Percentiles rank a stretch among this genome's conserved stretches.
Evolutionary conservation across 352 stramenopile genomes (phyloP).

Genomic region (Pythium biforme): DNA sequence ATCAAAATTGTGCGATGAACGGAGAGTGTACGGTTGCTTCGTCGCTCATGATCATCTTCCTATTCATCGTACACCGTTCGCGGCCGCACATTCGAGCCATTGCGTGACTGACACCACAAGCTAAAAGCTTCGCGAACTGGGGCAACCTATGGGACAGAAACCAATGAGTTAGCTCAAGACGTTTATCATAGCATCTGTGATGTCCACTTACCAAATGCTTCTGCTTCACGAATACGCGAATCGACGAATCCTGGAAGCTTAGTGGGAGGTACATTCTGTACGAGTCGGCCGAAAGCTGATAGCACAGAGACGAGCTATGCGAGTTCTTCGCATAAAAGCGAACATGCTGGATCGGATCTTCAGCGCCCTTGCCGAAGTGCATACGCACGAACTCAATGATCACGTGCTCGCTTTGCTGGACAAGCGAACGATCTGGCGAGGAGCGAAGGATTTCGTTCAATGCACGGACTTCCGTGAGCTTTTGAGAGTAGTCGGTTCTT

Average conservation of each 20-base stretch:
- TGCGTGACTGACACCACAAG: slow-evolving; percentile 18
- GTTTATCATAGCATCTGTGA: background rate
- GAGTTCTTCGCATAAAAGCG: slow-evolving; percentile 83
- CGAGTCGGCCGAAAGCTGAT: slow-evolving; percentile 42
- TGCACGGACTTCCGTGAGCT: slow-evolving; percentile 49
- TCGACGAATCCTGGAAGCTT: slow-evolving; percentile 64
- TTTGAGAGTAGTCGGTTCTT: slow-evolving; percentile 42
- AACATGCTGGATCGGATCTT: slow-evolving; percentile 68
- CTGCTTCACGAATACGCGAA: slow-evolving; percentile 76
- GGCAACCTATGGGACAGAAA: background rate
- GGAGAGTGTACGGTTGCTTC: background rate
- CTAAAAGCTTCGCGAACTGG: slow-evolving; percentile 38
- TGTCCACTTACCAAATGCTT: slow-evolving; percentile 43
- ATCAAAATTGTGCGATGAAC: slow-evolving; percentile 1
- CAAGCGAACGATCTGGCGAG: slow-evolving; percentile 33
- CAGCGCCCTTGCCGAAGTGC: slow-evolving; percentile 78
- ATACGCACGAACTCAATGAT: slow-evolving; percentile 81
- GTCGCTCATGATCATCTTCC: background rate
- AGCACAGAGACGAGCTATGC: slow-evolving; percentile 43
- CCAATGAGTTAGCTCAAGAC: background rate
- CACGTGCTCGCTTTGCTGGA: slow-evolving; percentile 46
- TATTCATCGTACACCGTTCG: slow-evolving; percentile 16
- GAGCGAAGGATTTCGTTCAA: slow-evolving; percentile 59
- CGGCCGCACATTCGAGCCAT: slow-evolving; percentile 22
- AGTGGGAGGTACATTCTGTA: slow-evolving; percentile 71